Percentiles rank a stretch among this genome's conserved stretches.
These are phyloP conservation scores for Dactylonectria estremocensis DNA, from an alignment of 2,329 filamentous ascomycete species.

Conservation along the genomic window DNA sequence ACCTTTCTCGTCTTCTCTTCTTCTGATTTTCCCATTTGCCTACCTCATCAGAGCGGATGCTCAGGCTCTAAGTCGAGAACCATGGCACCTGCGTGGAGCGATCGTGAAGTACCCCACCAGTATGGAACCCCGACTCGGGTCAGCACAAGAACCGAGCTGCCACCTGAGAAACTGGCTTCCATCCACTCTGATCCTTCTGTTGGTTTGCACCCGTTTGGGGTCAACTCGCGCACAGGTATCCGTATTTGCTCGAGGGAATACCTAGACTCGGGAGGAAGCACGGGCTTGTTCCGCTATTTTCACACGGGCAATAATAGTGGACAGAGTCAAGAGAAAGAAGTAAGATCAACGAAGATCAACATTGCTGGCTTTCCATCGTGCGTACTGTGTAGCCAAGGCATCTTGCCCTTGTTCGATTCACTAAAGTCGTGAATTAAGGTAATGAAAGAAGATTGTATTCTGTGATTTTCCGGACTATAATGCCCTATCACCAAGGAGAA, in stretches of 20 bases:
- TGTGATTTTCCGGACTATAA: not conserved
- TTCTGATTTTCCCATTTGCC: no score
- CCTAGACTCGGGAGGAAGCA: not conserved
- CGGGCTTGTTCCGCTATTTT: not conserved
- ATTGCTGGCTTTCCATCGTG: not conserved
- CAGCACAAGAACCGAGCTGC: not conserved
- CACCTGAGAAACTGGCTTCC: not conserved
- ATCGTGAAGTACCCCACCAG: not conserved
- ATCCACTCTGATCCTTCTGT: not conserved
- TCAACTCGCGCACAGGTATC: not conserved
- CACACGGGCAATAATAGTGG: no score
- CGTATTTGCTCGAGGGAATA: not conserved
- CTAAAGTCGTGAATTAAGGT: not conserved
- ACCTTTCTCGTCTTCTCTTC: not conserved
- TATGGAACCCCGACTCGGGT: not conserved
- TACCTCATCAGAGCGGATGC: not conserved
- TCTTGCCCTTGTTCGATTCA: conserved; percentile 1
- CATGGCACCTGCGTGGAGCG: not conserved
- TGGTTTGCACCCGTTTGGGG: not conserved
- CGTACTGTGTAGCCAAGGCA: not conserved
- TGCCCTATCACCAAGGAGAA: not conserved
- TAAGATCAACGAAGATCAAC: not conserved
- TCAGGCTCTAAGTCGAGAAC: conserved; percentile 1
- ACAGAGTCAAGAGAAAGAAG: not conserved
- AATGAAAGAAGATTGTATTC: conserved; percentile 1